phyloP scores from a whole-genome alignment of 805 yeast species.

The Ogataea methanolica region DNA sequence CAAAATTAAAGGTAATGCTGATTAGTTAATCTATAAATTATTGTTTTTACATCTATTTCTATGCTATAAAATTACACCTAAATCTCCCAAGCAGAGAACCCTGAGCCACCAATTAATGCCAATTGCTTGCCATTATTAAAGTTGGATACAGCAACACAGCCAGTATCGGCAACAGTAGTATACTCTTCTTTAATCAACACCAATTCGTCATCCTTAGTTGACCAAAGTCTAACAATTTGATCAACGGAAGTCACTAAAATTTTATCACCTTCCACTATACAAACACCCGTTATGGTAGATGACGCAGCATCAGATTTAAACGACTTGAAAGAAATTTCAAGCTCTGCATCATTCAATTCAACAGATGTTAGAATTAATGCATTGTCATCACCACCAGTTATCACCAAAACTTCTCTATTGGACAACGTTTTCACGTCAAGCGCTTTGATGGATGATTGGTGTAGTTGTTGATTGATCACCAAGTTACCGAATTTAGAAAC shows the following conservation, averaged over 20 bases:
- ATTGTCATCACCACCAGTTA: constrained; percentile 94
- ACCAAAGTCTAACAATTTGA: constrained; percentile 72
- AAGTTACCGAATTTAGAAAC: constrained; percentile 16
- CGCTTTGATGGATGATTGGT: constrained; percentile 82
- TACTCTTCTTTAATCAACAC: constrained; percentile 39
- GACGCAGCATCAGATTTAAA: constrained; percentile 66
- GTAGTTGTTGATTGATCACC: constrained; percentile 48
- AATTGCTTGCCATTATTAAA: constrained; percentile 26
- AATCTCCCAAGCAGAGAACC: constrained; percentile 37
- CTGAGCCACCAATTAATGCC: constrained; percentile 74
- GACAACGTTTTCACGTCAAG: constrained; percentile 29
- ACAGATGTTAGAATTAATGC: constrained; percentile 44
- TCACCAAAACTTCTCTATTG: constrained; percentile 27
- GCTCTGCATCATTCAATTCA: constrained; percentile 20
- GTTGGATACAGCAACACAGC: constrained; percentile 48
- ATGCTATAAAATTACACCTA: not conserved
- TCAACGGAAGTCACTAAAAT: constrained; percentile 75
- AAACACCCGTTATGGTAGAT: constrained; percentile 74
- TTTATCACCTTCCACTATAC: constrained; percentile 25
- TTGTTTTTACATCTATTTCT: not conserved
- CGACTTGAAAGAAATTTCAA: constrained; percentile 23
- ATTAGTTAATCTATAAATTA: not conserved
- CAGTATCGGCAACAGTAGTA: constrained; percentile 90
- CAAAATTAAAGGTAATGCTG: not conserved
- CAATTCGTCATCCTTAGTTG: constrained; percentile 28